These are phyloP conservation scores for Graphiopsis chlorocephala DNA, from an alignment of 2,329 filamentous ascomycete genomes.

Conservation along the genomic window DNA sequence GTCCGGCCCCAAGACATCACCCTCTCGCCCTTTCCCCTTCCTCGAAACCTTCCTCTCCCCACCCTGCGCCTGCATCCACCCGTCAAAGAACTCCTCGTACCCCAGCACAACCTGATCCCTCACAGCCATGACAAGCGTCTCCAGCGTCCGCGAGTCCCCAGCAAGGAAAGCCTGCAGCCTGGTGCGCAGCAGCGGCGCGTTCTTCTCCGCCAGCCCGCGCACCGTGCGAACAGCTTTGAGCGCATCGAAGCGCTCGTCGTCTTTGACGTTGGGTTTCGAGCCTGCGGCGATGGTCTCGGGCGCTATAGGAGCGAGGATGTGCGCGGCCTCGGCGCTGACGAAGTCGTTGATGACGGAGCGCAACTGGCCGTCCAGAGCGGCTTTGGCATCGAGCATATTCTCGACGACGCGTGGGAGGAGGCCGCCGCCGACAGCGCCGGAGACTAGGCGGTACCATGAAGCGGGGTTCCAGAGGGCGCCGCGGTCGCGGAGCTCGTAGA, in stretches of 20 bases:
- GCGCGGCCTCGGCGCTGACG: constrained; percentile 55
- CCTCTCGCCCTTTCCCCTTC: constrained; percentile 60
- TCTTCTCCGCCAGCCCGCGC: constrained; percentile 55
- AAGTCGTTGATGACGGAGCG: constrained; percentile 65
- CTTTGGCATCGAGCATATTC: constrained; percentile 70
- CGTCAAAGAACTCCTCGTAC: constrained; percentile 64
- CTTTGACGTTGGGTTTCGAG: background rate
- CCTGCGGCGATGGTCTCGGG: constrained; percentile 7
- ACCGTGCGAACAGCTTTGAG: constrained; percentile 42
- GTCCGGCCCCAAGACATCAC: constrained; percentile 63
- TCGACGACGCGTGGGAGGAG: constrained; percentile 65
- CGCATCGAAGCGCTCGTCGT: constrained; percentile 24
- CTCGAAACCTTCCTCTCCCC: constrained; percentile 35
- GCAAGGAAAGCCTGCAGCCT: constrained; percentile 63
- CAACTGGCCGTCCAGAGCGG: constrained; percentile 62
- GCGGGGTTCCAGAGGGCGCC: constrained; percentile 65
- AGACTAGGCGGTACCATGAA: constrained; percentile 59
- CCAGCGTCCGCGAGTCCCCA: constrained; percentile 57
- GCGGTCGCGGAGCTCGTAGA: constrained; percentile 64
- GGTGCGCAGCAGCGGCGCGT: constrained; percentile 54
- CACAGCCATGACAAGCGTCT: constrained; percentile 65
- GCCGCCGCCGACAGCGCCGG: constrained; percentile 40
- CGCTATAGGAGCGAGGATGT: constrained; percentile 43
- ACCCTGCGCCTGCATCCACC: constrained; percentile 41
- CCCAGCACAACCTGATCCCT: constrained; percentile 61